A percentile compares a stretch with the other conserved stretches of the same genome.
These are phyloP conservation scores for Talaromyces sp. DNA, from an alignment of 2,329 filamentous ascomycete genomes.

Conservation along the genomic window DNA sequence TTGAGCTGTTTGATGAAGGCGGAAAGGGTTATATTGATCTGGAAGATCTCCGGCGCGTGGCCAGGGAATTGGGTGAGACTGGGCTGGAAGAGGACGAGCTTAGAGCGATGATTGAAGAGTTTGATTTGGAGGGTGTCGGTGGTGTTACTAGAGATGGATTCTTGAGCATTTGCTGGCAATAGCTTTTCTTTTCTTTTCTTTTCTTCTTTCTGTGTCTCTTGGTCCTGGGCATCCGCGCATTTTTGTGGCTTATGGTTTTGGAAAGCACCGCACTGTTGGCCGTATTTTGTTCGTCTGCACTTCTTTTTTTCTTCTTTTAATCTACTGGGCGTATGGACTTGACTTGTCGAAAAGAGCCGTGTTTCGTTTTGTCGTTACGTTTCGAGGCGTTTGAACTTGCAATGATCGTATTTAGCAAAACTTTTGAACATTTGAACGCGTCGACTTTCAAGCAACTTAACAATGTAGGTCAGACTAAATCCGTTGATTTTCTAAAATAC, in stretches of 20 bases:
- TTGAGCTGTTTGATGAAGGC: slow-evolving; percentile 87
- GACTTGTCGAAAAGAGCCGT: neutral
- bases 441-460: neutral
- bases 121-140: slow-evolving; percentile 89
- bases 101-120: slow-evolving; percentile 94
- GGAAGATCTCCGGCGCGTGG: slow-evolving; percentile 79
- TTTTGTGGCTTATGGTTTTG: neutral
- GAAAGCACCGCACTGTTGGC: neutral
- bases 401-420: neutral
- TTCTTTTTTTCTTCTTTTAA: neutral
- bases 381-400: neutral
- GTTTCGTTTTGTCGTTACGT: neutral
- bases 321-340: neutral
- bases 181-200: slow-evolving; percentile 12
- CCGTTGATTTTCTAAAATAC: neutral
- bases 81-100: slow-evolving; percentile 90
- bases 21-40: slow-evolving; percentile 86
- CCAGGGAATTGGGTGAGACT: slow-evolving; percentile 79
- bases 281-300: neutral
- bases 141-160: slow-evolving; percentile 61
- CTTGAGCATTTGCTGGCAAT: slow-evolving; percentile 59
- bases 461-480: neutral
- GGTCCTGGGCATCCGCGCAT: neutral
- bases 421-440: neutral
- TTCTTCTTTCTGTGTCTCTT: neutral